Conservation (phyloP, 495 filamentous ascomycete species). For the Aspergillus sparsus region DNA sequence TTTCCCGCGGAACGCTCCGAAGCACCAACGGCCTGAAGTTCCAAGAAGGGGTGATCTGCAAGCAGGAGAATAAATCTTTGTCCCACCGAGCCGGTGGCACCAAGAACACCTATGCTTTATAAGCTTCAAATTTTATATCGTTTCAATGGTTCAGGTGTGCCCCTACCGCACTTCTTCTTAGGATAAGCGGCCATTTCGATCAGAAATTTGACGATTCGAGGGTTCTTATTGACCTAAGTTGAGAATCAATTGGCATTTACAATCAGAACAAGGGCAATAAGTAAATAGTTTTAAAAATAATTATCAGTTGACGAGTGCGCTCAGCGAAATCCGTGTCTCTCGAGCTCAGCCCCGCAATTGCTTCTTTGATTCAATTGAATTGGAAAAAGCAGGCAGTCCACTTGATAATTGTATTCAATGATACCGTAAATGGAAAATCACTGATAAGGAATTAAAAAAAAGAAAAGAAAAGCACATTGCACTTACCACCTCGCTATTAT, state of each 20-base stretch:
- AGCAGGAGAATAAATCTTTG: conserved; percentile 85
- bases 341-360: background rate
- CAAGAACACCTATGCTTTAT: conserved; percentile 43
- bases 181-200: conserved; percentile 40
- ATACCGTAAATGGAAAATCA: background rate
- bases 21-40: conserved; percentile 75
- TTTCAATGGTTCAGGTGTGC: background rate
- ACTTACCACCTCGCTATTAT: conserved; percentile 35
- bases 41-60: conserved; percentile 73
- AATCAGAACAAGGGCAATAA: no score
- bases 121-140: conserved; percentile 24
- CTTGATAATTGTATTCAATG: background rate
- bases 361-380: background rate
- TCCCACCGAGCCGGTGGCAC: conserved; percentile 71
- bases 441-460: background rate
- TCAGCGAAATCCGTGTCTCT: background rate
- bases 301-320: background rate
- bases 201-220: background rate
- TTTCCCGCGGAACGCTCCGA: conserved; percentile 78
- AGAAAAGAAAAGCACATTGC: background rate
- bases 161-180: conserved; percentile 53
- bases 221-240: background rate
- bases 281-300: background rate
- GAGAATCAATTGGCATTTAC: conserved; percentile 4
- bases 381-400: background rate